Percentiles rank a stretch among this genome's conserved stretches.
Evolutionary conservation across 192 early-diverging fungal species (phyloP).

Genomic region (Mortierella hygrophila): DNA sequence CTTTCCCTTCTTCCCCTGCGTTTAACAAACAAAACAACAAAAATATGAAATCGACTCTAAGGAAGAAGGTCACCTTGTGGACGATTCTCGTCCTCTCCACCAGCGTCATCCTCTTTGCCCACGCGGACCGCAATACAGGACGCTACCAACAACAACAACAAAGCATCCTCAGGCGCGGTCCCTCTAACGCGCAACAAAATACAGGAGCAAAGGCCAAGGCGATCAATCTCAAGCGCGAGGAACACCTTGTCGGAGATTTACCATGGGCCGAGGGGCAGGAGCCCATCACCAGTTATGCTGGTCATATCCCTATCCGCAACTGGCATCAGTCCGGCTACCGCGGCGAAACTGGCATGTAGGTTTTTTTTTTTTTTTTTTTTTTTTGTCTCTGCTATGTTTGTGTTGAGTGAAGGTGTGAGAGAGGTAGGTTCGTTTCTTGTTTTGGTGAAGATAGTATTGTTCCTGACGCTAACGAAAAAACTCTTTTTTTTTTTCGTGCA

Average conservation of each 20-base stretch:
- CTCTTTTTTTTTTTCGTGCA: neutral
- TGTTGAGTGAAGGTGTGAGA: neutral
- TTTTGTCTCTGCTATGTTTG: neutral
- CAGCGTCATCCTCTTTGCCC: neutral
- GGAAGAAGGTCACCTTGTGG: neutral
- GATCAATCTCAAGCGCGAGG: slow-evolving; percentile 23
- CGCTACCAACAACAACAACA: neutral
- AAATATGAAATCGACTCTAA: neutral
- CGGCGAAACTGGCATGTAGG: slow-evolving; percentile 57
- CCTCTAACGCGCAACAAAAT: neutral
- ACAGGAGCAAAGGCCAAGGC: neutral
- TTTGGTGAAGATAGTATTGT: neutral
- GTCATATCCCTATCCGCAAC: slow-evolving; percentile 67
- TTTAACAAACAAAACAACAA: neutral
- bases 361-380: slow-evolving; percentile 11
- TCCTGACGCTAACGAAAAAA: neutral
- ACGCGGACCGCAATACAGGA: neutral
- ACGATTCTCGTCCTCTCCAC: slow-evolving; percentile 16
- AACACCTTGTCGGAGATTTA: slow-evolving; percentile 37
- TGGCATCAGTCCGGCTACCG: slow-evolving; percentile 57
- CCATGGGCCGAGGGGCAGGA: slow-evolving; percentile 61
- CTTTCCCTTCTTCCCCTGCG: neutral
- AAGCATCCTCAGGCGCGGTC: neutral
- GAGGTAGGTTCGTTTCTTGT: neutral
- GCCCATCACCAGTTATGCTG: slow-evolving; percentile 72